Evolutionary conservation across 2,329 filamentous ascomycete species (phyloP), one percentile per base, ranked within the genome.

Genomic region (Penicillium decumbens): DNA sequence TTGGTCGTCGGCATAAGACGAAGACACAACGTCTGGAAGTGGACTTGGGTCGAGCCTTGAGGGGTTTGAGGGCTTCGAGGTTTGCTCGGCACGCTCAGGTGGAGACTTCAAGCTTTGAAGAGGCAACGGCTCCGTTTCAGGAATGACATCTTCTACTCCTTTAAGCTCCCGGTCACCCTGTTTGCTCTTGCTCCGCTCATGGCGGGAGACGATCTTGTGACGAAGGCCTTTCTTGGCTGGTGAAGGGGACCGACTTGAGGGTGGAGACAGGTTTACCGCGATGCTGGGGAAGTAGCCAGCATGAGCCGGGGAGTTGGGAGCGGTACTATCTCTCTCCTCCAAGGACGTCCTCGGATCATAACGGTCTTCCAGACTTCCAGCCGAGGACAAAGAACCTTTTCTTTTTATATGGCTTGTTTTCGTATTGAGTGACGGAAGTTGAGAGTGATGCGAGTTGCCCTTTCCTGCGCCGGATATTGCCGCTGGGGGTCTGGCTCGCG

Each of bases 261-360:
- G 73, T 1, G 83, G 80, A 3, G 85, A 87, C 7, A 86, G 65
- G 49, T 87, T 83, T 55, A 80, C 77, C 20, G 79, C 79, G 51
- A 84, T 80, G 10, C 77, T 78, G 3, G 82, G 81, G 44, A 85
- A 77, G 28, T 79, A 75, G 1, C 72, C 69, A 32, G 63, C 52
- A 27, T 63, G 63, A 13, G 58, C 57, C 33, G 72, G 72, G 28
- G 72, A 72, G 45, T 64, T 70, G 6, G 72, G 67, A 20, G 59
- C 73, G 59, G 60, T 80, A 68, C 51, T 76, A 65, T 66, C 75
- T 30, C 70, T 62, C 29, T 70, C 74, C 33, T 77, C 73, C 8
- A 73, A 56, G 10, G 73, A 76, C 43, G 64, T 65, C 43, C 68
- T 58, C 43, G 60, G 58, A 44, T 59, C 67, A 46, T 57, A 63